These are phyloP conservation scores for Metschnikowia baotianmanensis DNA, from an alignment of 805 yeast genomes.

Conservation along the genomic window DNA sequence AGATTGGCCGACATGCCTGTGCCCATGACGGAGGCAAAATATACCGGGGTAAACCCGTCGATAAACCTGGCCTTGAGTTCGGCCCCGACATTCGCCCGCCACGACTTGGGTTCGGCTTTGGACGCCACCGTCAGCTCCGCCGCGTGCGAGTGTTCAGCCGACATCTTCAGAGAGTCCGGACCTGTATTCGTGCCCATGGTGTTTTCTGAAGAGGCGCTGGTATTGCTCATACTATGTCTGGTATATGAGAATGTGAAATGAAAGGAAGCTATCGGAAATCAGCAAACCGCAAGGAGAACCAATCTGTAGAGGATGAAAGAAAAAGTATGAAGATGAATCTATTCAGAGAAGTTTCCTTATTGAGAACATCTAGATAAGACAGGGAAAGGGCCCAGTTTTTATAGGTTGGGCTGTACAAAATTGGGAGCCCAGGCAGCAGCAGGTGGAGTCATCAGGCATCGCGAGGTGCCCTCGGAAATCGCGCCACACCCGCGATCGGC, in stretches of 20 bases:
- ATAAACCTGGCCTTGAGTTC: slow-evolving; percentile 17
- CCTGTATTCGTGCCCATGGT: not conserved
- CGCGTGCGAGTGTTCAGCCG: slow-evolving; percentile 3
- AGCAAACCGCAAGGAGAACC: no score
- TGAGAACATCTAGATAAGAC: not conserved
- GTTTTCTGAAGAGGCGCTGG: slow-evolving; percentile 2
- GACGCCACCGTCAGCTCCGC: slow-evolving; percentile 8
- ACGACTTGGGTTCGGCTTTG: slow-evolving; percentile 3
- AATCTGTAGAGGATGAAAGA: no score
- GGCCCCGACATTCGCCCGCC: slow-evolving; percentile 3
- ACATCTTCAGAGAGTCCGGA: not conserved
- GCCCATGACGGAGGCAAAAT: slow-evolving; percentile 83
- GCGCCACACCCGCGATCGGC: slow-evolving; percentile 3
- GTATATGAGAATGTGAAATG: not conserved
- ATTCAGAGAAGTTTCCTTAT: not conserved
- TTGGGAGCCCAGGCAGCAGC: not conserved
- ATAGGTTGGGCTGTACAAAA: not conserved
- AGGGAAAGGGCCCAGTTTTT: not conserved
- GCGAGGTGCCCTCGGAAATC: slow-evolving; percentile 3
- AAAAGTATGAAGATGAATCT: not conserved
- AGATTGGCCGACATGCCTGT: slow-evolving; percentile 69
- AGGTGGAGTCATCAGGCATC: slow-evolving; percentile 4
- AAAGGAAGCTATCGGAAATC: not conserved
- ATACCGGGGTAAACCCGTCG: slow-evolving; percentile 43
- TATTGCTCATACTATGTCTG: slow-evolving; percentile 1